Base-by-base conservation (phyloP, 1,284 basidiomycete genomes). In the Exobasidium rhododendri region DNA sequence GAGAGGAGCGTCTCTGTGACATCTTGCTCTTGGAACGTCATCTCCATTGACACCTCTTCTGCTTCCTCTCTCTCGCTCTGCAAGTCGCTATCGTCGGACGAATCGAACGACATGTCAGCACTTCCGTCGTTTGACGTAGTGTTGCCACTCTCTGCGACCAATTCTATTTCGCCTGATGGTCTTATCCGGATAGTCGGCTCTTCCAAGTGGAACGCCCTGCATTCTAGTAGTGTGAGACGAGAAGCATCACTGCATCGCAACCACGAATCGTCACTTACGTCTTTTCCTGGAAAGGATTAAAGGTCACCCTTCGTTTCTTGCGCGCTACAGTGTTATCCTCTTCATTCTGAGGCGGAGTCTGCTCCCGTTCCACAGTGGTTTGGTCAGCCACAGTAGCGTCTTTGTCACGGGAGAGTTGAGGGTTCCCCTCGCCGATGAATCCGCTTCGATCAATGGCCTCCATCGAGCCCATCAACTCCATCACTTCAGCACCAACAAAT, bases 111-210 rank as follows among this genome's bases (percentile, higher is more conserved):
- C 28, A 43, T 57, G 29, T 57, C 55, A 20, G 40, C 5, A n/a
- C 49, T 5, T 2, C 45, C 47, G 13, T 52, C 50, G 43, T 43
- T 28, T 2, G 30, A 14, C 3, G 30, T 31, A 22, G 35, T n/a
- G 51, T 26, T 50, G 14, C 13, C 14, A 13, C 3, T 17, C 13
- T 50, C 47, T 13, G 26, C n/a, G 4, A 50, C 47, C 26, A 57
- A 13, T n/a, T 56, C 60, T 20, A 56, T 51, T 2, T 59, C 54
- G 63, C 26, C 30, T 26, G 65, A 58, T 5, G 67, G 65, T 1
- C 62, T 61, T 17, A 70, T 63, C 43, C 61, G 53, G 63, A 70
- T 70, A 31, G 68, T 70, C 29, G 68, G 68, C 66, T 70, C 68
- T 44, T 70, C 68, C 43, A 59, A 59, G 52, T 59, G 61, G 55